Base-by-base conservation (phyloP, 305 asterid genomes). In the Fraxinus paxiana region DNA sequence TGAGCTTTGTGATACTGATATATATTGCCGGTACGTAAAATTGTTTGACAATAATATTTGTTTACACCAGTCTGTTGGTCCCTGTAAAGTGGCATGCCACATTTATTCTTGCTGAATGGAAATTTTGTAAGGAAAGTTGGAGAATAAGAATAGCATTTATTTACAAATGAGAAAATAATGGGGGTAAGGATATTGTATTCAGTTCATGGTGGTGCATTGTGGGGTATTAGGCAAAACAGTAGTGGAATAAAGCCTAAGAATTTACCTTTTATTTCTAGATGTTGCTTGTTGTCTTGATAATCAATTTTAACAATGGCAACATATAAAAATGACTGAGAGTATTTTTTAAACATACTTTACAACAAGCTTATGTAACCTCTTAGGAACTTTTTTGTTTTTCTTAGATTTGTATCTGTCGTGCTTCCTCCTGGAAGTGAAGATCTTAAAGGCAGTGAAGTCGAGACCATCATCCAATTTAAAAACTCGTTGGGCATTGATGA, bases 401-500 rank as follows among this genome's bases (percentile, higher is more conserved):
- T 78, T 84, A 96, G 99, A 84, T 96, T 87, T 84, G 95, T 96
- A 30, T 89, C 97, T 80, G 88, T 94, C 65, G 88, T 92, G 79
- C 85, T 96, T 85, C 98, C 98, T 82, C 90, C 97, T n/a, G 96
- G 92, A 83, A 85, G 76, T 85, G 97, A 94, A 86, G 97, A 93
- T 79, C 98, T 94, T 51, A 94, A 88, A 82, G 99, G 99, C 30
- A 85, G 91, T 78, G 99, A 96, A 89, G 95, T 94, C 82, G 99
- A 91, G 28, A 82, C 90, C 83, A 92, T 94, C 31, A 90, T 89
- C 77, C 90, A 90, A 79, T 96, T 94, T 85, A 96, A 94, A 82
- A 91, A 78, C 76, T 88, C 98, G 43, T 82, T 96, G 91, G 98
- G 98, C n/a, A 91, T 96, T 83, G 99, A 96, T 85, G 99, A 96